Evolutionary conservation across 805 yeast genomes (phyloP), one percentile per base, ranked within the genome.

Genomic region (Lipomyces chichibuensis): DNA sequence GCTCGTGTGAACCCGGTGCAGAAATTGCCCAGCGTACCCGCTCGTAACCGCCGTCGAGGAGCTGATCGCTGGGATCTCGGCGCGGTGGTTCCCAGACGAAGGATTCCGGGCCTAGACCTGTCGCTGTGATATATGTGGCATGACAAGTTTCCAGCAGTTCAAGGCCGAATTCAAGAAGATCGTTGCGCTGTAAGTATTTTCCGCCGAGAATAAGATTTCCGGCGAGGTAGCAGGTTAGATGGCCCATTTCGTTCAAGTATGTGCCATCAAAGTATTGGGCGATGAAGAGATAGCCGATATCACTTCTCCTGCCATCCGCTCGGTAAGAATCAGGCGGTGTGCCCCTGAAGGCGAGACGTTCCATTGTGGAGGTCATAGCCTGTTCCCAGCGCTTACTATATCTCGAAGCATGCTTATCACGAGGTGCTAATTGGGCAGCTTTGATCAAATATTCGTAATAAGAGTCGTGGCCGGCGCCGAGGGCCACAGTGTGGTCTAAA

Each of bases 161-260:
- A n/a, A 64, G 60, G 5, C 72, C 72, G 51, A 67, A 62, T 2
- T 35, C 46, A 17, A 62, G 29, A 23, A 67, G 58, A 20, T 67
- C 71, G 14, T 43, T 23, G 20, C 69, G 65, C 23, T 32, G 65
- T 6, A 71, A 64, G 11, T 37, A 57, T 29, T 54, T 57, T 23
- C 72, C 72, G 20, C 72, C 72, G 13, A 69, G 61, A 3, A 69
- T 51, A n/a, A 69, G 62, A 35, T 69, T 65, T 13, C 71, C 72
- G 4, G 67, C 65, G 20, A 60, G 17, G 37, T 46, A 69, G 62
- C 73, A 70, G 2, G 71, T 54, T 2, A 70, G 61, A 55, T 70
- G 73, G n/a, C 65, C 69, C 73, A 69, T 70, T 35, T 66, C 71
- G 51, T 65, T 69, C 52, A 63, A 54, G 29, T 64, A 65, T 46